Evolutionary conservation across 805 yeast species (phyloP), one percentile per base, ranked within the genome.

Genomic region (Zygosaccharomyces bailii): DNA sequence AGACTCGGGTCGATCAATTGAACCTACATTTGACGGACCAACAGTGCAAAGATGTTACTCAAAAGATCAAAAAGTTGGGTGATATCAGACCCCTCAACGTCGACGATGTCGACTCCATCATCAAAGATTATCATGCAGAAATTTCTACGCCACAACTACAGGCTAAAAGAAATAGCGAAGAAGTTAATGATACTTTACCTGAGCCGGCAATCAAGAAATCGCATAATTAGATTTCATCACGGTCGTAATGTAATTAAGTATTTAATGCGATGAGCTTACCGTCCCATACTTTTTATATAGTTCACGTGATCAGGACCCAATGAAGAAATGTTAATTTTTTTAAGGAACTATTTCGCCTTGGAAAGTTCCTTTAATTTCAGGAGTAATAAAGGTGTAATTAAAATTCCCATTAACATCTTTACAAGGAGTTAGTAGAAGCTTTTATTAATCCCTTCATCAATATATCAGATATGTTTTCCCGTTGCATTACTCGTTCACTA

Each of bases 21-120:
- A 90, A 93, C 71, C 76, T 91, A 70, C 73, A 82, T 59, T 76
- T 91, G 64, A 80, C 93, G 39, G 99, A 91, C 65, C 91, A 82
- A 56, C 97, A 91, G 76, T 75, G 86, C 71, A 93, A 93, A 78
- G 96, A 87, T 66, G 96, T 93, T 52, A 91, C 99, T 27, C 75
- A 78, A 57, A 90, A 90, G 75, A 90, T 91, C 69, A 91, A 91
- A 76, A 78, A 82, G 70, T 77, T 91, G 61, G 99, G 98, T 55
- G 99, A 91, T 67, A 87, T 93, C 47, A 80, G 98, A 70, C 93
- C 88, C 47, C 78, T 93, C 65, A 87, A 84, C 66, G 90, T 91
- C 61, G 98, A 93, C 66, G 99, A 91, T 69, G 98, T 93, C 45
- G 99, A 91, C 70, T 87, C 96, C 25, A 89, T 91, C 60, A 91